Conservation (phyloP, 2,329 filamentous ascomycete species). For the Aulographum hederae region DNA sequence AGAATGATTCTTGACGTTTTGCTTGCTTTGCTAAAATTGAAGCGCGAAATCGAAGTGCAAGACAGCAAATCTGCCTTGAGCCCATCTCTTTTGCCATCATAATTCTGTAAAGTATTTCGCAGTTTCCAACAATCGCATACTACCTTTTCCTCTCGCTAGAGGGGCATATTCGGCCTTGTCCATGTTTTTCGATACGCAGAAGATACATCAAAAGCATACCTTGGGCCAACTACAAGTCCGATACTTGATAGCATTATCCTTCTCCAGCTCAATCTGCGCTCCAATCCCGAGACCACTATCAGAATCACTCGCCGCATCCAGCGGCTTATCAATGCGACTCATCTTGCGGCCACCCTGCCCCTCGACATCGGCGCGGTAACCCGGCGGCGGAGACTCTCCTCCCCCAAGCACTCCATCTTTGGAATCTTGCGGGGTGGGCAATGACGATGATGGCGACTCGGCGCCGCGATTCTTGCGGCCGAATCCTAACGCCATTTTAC, state of each 20-base stretch:
- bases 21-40: not conserved
- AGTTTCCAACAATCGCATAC: too few species aligned
- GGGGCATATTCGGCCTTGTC: too few species aligned
- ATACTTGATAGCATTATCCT: conserved; percentile 69
- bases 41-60: not conserved
- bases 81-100: too few species aligned
- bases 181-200: too few species aligned
- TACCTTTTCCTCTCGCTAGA: too few species aligned
- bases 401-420: conserved; percentile 5
- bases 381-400: not conserved
- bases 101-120: too few species aligned
- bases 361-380: conserved; percentile 8
- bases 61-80: too few species aligned
- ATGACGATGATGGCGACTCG: conserved; percentile 1
- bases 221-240: conserved; percentile 90
- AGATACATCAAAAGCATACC: conserved; percentile 22
- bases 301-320: conserved; percentile 17
- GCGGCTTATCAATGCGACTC: conserved; percentile 21
- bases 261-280: conserved; percentile 60
- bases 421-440: not conserved
- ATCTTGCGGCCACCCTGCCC: conserved; percentile 14
- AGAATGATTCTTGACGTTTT: conserved; percentile 2
- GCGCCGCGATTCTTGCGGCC: conserved; percentile 1
- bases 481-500: conserved; percentile 32
- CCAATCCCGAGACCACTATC: conserved; percentile 28